Evolutionary conservation across 2,329 filamentous ascomycete genomes (phyloP).

Genomic region (Alternaria brassicicola): DNA sequence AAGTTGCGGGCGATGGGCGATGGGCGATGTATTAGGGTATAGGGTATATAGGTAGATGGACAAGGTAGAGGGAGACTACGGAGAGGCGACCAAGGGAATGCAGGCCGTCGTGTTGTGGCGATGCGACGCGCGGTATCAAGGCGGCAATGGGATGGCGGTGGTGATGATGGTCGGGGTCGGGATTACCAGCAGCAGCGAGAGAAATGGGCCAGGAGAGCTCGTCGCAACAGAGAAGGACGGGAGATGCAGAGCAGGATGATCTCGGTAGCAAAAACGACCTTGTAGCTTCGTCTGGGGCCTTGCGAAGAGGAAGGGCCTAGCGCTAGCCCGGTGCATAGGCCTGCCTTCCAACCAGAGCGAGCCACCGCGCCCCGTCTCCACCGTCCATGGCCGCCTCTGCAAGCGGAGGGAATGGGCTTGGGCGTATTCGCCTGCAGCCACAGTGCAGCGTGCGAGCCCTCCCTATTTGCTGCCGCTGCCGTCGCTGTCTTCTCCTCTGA

Average conservation of each 20-base stretch:
- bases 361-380: background rate
- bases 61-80: slow-evolving; percentile 6
- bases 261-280: slow-evolving; percentile 36
- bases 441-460: background rate
- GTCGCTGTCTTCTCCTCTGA: background rate
- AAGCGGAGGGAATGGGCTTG: background rate
- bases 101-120: slow-evolving; percentile 13
- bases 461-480: background rate
- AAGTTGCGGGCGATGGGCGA: slow-evolving; percentile 4
- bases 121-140: slow-evolving; percentile 19
- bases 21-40: slow-evolving; percentile 3
- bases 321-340: slow-evolving; percentile 31
- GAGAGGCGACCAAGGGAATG: slow-evolving; percentile 11
- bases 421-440: slow-evolving; percentile 7
- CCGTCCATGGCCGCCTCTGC: background rate
- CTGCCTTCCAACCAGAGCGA: slow-evolving; percentile 21
- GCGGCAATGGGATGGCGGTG: slow-evolving; percentile 9
- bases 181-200: slow-evolving; percentile 7
- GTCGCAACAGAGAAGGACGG: slow-evolving; percentile 15
- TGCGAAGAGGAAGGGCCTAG: slow-evolving; percentile 15
- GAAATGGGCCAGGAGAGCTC: slow-evolving; percentile 12
- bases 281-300: slow-evolving; percentile 24
- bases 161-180: slow-evolving; percentile 5
- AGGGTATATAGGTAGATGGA: background rate
- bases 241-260: slow-evolving; percentile 21